These are phyloP conservation scores for Vinca major DNA, from an alignment of 305 asterid species.

Conservation along the genomic window DNA sequence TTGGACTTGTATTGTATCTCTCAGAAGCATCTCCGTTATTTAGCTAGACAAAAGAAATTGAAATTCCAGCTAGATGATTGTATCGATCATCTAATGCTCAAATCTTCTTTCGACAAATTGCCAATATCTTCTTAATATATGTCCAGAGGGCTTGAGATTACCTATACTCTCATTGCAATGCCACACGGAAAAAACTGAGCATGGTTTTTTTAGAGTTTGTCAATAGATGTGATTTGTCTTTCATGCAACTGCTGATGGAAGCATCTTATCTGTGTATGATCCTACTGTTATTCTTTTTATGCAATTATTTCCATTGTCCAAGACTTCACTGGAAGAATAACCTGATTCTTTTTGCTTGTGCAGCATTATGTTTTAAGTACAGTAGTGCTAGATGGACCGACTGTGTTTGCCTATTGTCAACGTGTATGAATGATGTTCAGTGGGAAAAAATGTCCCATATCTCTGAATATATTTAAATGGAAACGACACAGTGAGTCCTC, in stretches of 20 bases:
- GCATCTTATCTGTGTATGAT: neutral
- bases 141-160: neutral
- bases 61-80: neutral
- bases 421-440: slow-evolving; percentile 72
- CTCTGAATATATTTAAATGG: slow-evolving; percentile 65
- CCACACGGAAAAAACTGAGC: neutral
- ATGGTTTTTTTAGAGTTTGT: neutral
- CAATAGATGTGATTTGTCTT: neutral
- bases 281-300: no score
- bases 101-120: neutral
- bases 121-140: neutral
- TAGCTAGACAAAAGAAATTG: no score
- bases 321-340: neutral
- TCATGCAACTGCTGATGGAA: no score
- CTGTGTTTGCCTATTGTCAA: slow-evolving; percentile 36
- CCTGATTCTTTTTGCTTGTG: slow-evolving; percentile 1
- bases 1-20: no score
- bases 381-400: slow-evolving; percentile 43
- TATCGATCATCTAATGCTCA: neutral
- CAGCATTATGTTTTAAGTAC: slow-evolving; percentile 5
- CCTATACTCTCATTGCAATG: neutral
- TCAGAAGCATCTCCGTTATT: no score
- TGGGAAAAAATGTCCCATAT: slow-evolving; percentile 52
- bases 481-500: slow-evolving; percentile 48
- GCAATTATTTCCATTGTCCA: neutral